Evolutionary conservation across 495 filamentous ascomycete genomes (phyloP).

Genomic region (Aspergillus taichungensis): DNA sequence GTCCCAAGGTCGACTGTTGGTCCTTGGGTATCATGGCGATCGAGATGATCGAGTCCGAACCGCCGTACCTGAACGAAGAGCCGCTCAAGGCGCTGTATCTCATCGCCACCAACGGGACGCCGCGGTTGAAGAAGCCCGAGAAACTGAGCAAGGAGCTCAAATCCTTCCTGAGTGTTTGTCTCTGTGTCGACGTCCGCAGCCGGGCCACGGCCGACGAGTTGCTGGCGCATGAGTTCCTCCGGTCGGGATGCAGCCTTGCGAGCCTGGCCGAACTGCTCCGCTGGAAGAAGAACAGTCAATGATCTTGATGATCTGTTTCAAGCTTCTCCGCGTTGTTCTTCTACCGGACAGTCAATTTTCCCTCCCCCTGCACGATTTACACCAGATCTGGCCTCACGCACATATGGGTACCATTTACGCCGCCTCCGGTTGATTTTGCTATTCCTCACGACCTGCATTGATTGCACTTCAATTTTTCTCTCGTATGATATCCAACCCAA

Average conservation of each 20-base stretch:
- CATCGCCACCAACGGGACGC: conserved; percentile 96
- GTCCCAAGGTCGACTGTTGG: conserved; percentile 97
- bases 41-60: conserved; percentile 99
- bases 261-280: conserved; percentile 80
- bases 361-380: conserved; percentile 14
- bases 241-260: conserved; percentile 55
- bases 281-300: conserved; percentile 45
- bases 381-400: conserved; percentile 22
- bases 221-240: conserved; percentile 70
- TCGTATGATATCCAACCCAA: conserved; percentile 15
- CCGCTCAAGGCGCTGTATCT: conserved; percentile 92
- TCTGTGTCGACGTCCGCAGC: conserved; percentile 93
- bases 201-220: conserved; percentile 86
- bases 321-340: neutral
- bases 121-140: conserved; percentile 92
- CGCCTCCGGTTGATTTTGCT: conserved; percentile 19
- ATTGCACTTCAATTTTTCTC: conserved; percentile 8
- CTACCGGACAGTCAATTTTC: conserved; percentile 1
- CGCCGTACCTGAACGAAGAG: conserved; percentile 95
- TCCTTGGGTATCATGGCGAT: conserved; percentile 99
- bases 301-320: neutral
- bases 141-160: conserved; percentile 95
- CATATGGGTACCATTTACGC: conserved; percentile 29
- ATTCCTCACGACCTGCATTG: conserved; percentile 17
- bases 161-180: conserved; percentile 86